A percentile compares a stretch with the other conserved stretches of the same genome.
These are phyloP conservation scores for Solanum pennellii DNA, from an alignment of 257 asterid species.

Conservation along the genomic window DNA sequence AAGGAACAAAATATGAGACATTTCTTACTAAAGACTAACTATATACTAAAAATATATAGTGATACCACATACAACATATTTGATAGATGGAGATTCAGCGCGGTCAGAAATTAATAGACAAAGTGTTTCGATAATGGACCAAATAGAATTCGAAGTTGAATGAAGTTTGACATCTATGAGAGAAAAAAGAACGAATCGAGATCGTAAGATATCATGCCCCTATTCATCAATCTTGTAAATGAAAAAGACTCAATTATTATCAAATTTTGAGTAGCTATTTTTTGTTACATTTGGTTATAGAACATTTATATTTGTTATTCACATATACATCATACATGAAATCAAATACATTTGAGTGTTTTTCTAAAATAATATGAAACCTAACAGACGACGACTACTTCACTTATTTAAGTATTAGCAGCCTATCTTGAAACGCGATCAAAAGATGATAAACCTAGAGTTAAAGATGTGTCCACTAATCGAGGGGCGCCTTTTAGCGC, in stretches of 20 bases:
- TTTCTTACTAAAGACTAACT: conserved; percentile 22
- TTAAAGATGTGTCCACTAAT: neutral
- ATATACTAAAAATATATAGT: neutral
- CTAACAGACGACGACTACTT: neutral
- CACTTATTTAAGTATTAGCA: neutral
- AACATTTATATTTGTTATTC: neutral
- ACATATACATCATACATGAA: neutral
- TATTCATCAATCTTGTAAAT: neutral
- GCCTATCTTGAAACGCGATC: neutral
- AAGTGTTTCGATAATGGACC: neutral
- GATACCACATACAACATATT: neutral
- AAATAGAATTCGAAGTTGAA: neutral
- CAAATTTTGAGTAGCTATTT: neutral
- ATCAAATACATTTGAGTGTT: neutral
- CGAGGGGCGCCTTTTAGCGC: neutral
- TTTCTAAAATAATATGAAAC: neutral
- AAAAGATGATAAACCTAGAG: neutral
- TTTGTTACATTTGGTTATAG: neutral
- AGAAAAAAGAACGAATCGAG: neutral
- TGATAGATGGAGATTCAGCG: neutral
- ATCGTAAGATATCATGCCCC: neutral
- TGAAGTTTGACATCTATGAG: neutral
- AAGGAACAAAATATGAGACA: conserved; percentile 48
- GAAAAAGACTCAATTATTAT: neutral
- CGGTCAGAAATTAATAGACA: neutral